Conservation (phyloP, 345 rosid species). For the Eucalyptus sp. region DNA sequence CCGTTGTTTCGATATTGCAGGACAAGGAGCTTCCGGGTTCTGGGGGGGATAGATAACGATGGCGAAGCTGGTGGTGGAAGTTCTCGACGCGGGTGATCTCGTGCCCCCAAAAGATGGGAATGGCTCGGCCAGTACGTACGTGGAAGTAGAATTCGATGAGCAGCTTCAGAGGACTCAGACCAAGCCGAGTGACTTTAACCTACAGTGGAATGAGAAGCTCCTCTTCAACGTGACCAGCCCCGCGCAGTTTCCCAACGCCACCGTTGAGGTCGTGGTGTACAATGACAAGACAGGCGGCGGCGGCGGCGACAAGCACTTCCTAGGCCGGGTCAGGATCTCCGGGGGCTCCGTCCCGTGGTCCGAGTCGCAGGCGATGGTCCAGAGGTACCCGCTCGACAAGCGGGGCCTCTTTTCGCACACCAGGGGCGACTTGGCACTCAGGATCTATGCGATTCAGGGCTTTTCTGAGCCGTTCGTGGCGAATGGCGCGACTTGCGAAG, state of each 20-base stretch:
- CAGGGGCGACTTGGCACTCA: conserved; percentile 63
- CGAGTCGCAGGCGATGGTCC: conserved; percentile 46
- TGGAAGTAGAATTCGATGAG: conserved; percentile 48
- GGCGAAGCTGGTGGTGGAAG: conserved; percentile 66
- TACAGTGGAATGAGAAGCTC: conserved; percentile 63
- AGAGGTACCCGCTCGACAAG: conserved; percentile 79
- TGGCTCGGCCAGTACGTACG: conserved; percentile 71
- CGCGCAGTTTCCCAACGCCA: conserved; percentile 27
- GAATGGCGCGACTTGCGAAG: not conserved
- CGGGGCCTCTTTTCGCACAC: conserved; percentile 63
- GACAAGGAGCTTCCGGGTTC: not conserved
- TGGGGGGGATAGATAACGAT: conserved; percentile 3
- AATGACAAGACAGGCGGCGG: conserved; percentile 25
- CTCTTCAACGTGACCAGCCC: conserved; percentile 34
- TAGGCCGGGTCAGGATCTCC: conserved; percentile 74
- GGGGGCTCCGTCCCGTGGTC: conserved; percentile 46
- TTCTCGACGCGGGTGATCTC: conserved; percentile 64
- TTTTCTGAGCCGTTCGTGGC: not conserved
- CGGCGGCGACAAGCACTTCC: conserved; percentile 31
- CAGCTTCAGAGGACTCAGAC: conserved; percentile 54
- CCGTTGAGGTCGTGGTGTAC: conserved; percentile 41
- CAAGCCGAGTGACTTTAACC: conserved; percentile 56
- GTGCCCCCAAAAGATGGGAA: conserved; percentile 81
- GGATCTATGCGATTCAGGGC: conserved; percentile 12
- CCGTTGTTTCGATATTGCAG: not conserved